Evolutionary conservation across 371 early-diverging fungal genomes (phyloP).

Genomic region (Mucor circinelloides): DNA sequence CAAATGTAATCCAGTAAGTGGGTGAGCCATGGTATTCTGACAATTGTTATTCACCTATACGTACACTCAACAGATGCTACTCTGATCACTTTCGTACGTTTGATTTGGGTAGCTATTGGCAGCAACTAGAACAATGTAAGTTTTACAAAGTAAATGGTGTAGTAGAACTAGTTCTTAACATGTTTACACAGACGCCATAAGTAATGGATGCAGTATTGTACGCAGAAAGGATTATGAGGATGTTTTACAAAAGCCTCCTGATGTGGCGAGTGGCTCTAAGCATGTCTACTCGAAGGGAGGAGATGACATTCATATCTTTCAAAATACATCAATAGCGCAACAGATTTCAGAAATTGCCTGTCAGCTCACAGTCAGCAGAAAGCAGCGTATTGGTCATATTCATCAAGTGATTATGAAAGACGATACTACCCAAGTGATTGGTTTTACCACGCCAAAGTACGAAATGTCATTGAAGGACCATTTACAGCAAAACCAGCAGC

Average conservation of each 20-base stretch:
- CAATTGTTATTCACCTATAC: not conserved
- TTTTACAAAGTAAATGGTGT: too few species aligned
- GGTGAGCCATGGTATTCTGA: not conserved
- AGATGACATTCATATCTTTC: slow-evolving; percentile 48
- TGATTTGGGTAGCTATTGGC: not conserved
- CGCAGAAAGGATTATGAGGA: not conserved
- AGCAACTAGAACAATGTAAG: not conserved
- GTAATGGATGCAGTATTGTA: not conserved
- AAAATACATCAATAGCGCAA: slow-evolving; percentile 47
- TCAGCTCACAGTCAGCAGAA: slow-evolving; percentile 26
- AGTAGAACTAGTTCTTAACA: too few species aligned
- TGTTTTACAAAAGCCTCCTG: slow-evolving; percentile 11
- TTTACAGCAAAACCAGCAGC: slow-evolving; percentile 39
- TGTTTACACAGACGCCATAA: not conserved
- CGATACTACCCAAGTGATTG: slow-evolving; percentile 40
- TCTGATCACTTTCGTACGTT: too few species aligned
- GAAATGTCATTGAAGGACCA: slow-evolving; percentile 64
- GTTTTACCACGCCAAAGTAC: slow-evolving; percentile 51
- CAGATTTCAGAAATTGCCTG: slow-evolving; percentile 48
- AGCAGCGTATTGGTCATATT: slow-evolving; percentile 46
- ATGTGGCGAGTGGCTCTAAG: slow-evolving; percentile 42
- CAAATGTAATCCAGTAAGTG: not conserved
- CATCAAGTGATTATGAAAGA: slow-evolving; percentile 41
- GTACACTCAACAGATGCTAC: too few species aligned
- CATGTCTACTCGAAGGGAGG: slow-evolving; percentile 40